phyloP scores from a whole-genome alignment of 768 basidiomycete genomes.

The Cystofilobasidium ferigula region DNA sequence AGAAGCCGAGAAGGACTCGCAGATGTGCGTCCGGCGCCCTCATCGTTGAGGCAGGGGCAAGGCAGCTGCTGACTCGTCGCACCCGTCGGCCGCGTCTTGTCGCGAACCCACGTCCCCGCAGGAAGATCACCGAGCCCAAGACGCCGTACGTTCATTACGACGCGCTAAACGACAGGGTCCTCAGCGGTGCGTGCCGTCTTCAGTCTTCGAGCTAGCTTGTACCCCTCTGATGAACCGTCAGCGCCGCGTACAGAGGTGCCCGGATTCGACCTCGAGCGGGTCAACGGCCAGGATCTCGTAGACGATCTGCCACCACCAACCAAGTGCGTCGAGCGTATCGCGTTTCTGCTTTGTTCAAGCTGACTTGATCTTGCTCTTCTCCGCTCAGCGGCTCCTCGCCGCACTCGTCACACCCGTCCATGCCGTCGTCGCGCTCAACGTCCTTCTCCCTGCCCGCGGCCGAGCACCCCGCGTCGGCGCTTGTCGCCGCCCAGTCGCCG shows the following conservation, averaged over 20 bases:
- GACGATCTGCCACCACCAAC: slow-evolving; percentile 29
- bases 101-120: slow-evolving; percentile 6
- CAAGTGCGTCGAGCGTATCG: slow-evolving; percentile 2
- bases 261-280: slow-evolving; percentile 49
- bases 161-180: slow-evolving; percentile 39
- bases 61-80: not conserved
- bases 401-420: not conserved
- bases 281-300: slow-evolving; percentile 40
- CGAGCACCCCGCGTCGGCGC: slow-evolving; percentile 5
- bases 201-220: slow-evolving; percentile 23
- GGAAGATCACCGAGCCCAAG: slow-evolving; percentile 94
- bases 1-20: slow-evolving; percentile 84
- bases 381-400: slow-evolving; percentile 11
- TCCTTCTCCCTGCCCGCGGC: slow-evolving; percentile 23
- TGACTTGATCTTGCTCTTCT: not conserved
- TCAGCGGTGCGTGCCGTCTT: slow-evolving; percentile 52
- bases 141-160: slow-evolving; percentile 73
- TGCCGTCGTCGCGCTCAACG: slow-evolving; percentile 21
- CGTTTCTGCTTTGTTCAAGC: too few relatives aligned
- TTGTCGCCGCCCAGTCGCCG: not conserved
- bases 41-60: not conserved
- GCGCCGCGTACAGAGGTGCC: slow-evolving; percentile 62
- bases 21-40: slow-evolving; percentile 48
- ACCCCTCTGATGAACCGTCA: not conserved
- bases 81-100: not conserved